Base-by-base conservation (phyloP, 441 rosid genomes). In the Adansonia rubrostipa region DNA sequence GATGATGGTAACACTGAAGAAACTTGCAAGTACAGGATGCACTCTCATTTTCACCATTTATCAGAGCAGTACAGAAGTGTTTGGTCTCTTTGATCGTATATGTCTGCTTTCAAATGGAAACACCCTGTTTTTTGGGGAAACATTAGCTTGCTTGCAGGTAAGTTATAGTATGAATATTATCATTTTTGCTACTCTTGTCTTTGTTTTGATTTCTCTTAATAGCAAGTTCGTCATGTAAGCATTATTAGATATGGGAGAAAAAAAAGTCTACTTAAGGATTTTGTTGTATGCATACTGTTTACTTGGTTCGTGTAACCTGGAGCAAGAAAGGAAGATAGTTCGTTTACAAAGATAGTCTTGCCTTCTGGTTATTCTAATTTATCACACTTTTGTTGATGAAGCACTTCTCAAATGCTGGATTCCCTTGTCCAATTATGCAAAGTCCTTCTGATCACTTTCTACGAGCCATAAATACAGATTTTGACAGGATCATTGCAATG, bases 351-450 rank as follows among this genome's bases (percentile, higher is more conserved):
- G 58, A 56, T 9, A 5, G 28, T 57, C 67, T 60, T 62, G 36
- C 45, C 72, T 76, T 78, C 47, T 81, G 75, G 4, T 56, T 77
- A 65, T 78, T 74, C 85, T 84, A 79, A 83, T 78, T 69, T 80
- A 73, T 36, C 15, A 78, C 45, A 40, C 6, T 83, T 79, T 64
- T 77, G 14, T 81, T 84, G 71, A 77, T 88, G 91, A 81, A 96
- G 99, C 99, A 94, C 82, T 96, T 96, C 84, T 93, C 99, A 60
- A 96, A 94, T 86, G 99, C 98, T 78, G 99, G 99, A 89, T 96
- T 96, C 84, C 99, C 99, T 71, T 96, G 99, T 83, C 99, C 99
- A 3, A 96, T 96, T 67, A 96, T 96, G 99, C 99, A 96, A 94
- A 96, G 99, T 85, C 99, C 99, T 75, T 93, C 99, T 0, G 99